Base-by-base conservation (phyloP, 257 asterid species). In the Nicotiana attenuata region DNA sequence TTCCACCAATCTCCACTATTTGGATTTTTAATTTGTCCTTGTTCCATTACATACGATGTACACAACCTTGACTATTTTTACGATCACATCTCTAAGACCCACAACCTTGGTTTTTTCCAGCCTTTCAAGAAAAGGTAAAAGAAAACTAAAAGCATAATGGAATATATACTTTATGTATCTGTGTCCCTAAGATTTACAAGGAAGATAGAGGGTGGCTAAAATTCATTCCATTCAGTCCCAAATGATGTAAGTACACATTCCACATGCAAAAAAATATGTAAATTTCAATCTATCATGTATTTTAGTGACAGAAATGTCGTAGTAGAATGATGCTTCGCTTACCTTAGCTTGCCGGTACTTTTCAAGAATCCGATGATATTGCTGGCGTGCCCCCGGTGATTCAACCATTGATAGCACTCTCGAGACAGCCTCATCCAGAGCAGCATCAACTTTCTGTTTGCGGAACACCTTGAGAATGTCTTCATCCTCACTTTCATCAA, bases 371-470 rank as follows among this genome's bases (percentile, higher is more conserved):
- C 99, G 97, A 61, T 82, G 96, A 77, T 96, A 96, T 73, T 96
- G 99, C 84, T 86, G 93, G 5, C 98, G 97, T 52, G 99, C 99
- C 81, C 83, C 87, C 2, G 92, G 89, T 73, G 91, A 91, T 77
- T 94, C 97, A 28, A 93, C 98, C 98, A 96, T 93, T 63, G 97
- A 94, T 77, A 96, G 85, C 77, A 96, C 99, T 83, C 98, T 90
- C 2, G 94, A 84, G 84, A 96, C 94, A 55, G 99, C 98, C 86
- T 93, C 98, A 56, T 93, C 94, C 24, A 96, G 82, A 77, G 97
- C 88, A 24, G 88, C 90, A 81, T 96, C 98, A 82, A 93, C 97
- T 83, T 94, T 94, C 87, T 89, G 89, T 91, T 91, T 94, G 60
- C 98, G 93, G 81, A 94, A 90, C 76, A 94, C 94, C 88, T 78